Conservation (phyloP, 257 asterid species). For the Ajuga chamaepitys region DNA sequence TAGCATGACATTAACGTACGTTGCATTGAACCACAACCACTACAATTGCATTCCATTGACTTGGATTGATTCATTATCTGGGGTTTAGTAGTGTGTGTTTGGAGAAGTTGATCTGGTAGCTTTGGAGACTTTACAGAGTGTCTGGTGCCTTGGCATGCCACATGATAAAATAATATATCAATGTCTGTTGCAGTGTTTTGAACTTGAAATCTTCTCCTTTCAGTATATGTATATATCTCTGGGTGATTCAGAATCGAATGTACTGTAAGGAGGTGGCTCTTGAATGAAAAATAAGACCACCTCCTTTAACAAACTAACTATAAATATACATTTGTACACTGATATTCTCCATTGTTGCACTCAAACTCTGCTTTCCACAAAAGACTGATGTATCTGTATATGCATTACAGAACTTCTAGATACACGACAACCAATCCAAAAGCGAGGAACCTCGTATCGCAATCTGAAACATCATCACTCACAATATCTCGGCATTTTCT, state of each 20-base stretch:
- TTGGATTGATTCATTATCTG: not conserved
- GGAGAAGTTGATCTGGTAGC: not conserved
- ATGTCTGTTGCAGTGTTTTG: not conserved
- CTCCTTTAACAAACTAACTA: constrained; percentile 10
- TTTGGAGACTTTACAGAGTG: no score
- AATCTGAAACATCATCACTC: not conserved
- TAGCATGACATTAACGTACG: not conserved
- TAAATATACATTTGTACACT: constrained; percentile 10
- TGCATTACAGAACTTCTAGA: constrained; percentile 1
- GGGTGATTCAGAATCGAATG: not conserved
- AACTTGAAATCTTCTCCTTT: not conserved
- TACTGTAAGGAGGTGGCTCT: constrained; percentile 16
- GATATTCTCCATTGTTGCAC: not conserved
- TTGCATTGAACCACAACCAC: not conserved
- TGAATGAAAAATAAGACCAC: constrained; percentile 22
- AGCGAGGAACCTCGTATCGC: not conserved
- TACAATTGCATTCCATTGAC: not conserved
- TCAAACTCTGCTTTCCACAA: constrained; percentile 3
- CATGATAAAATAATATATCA: not conserved
- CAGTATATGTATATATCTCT: not conserved
- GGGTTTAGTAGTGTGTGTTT: not conserved
- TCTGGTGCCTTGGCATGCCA: not conserved
- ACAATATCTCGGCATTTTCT: constrained; percentile 5
- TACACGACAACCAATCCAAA: not conserved
- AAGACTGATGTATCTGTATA: constrained; percentile 10